Evolutionary conservation across 441 rosid genomes (phyloP).

Genomic region (Euphorbia schlechtendalii): DNA sequence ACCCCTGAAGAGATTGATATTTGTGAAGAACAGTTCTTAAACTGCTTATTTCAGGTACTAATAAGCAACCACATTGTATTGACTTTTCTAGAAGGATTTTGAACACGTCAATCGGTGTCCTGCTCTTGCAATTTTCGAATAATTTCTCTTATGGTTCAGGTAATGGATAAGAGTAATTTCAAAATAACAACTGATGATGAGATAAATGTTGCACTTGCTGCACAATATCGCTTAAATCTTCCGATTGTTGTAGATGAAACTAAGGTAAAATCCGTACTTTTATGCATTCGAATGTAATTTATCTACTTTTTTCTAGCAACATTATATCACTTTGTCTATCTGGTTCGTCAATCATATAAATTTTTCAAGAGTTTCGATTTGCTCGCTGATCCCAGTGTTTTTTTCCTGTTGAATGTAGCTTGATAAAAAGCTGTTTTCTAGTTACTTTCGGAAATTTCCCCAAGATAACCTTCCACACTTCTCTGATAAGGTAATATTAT

Average conservation of each 20-base stretch:
- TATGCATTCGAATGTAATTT: background rate
- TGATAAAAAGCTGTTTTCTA: slow-evolving; percentile 51
- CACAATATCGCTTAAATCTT: slow-evolving; percentile 75
- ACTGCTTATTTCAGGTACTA: slow-evolving; percentile 52
- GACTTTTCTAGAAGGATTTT: too few species aligned
- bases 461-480: slow-evolving; percentile 58
- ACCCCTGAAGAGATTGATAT: slow-evolving; percentile 52
- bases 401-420: slow-evolving; percentile 38
- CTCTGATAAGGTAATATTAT: slow-evolving; percentile 50
- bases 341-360: background rate
- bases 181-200: slow-evolving; percentile 55
- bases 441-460: slow-evolving; percentile 51
- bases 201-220: slow-evolving; percentile 67
- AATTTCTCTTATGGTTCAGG: slow-evolving; percentile 27
- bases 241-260: slow-evolving; percentile 70
- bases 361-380: background rate
- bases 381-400: background rate
- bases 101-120: background rate
- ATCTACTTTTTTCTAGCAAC: background rate
- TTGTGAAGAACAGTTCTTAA: slow-evolving; percentile 57
- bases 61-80: background rate
- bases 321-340: background rate
- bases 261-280: slow-evolving; percentile 34
- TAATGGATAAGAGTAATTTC: slow-evolving; percentile 86
- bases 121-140: background rate